Evolutionary conservation across 192 early-diverging fungal species (phyloP).

Genomic region (Linnemannia zychae): DNA sequence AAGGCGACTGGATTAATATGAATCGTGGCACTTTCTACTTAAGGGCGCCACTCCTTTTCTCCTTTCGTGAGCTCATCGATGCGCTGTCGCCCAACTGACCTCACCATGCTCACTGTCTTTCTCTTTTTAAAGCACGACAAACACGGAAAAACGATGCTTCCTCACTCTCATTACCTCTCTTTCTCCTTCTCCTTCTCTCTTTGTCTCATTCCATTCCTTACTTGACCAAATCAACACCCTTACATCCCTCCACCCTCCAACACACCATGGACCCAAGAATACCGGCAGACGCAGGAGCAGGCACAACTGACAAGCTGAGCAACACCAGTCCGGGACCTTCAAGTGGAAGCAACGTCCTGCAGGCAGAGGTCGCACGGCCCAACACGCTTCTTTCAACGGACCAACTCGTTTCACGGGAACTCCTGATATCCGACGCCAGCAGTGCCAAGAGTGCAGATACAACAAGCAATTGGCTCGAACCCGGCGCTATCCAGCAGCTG

Average conservation of each 20-base stretch:
- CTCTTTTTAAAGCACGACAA: not conserved
- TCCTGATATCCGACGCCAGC: not conserved
- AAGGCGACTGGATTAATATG: not conserved
- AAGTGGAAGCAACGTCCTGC: not conserved
- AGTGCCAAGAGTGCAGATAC: not conserved
- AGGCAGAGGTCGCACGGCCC: not conserved
- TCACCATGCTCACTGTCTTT: not conserved
- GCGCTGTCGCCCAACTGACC: not conserved
- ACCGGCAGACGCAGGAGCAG: not conserved
- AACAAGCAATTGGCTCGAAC: not conserved
- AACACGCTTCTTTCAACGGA: not conserved
- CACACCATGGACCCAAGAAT: conserved; percentile 1
- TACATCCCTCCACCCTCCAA: not conserved
- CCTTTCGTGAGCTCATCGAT: not conserved
- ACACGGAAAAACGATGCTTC: conserved; percentile 9
- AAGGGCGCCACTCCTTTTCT: not conserved
- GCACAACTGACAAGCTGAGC: not conserved
- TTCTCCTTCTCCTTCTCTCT: not conserved
- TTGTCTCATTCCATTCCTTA: not conserved
- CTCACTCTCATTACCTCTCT: not conserved
- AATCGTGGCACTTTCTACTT: not conserved
- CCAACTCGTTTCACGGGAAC: not conserved
- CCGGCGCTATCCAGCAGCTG: conserved; percentile 5
- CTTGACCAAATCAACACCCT: not conserved
- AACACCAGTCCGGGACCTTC: not conserved